Base-by-base conservation (phyloP, 2,329 filamentous ascomycete genomes). In the Aspergillus pseudotamarii region DNA sequence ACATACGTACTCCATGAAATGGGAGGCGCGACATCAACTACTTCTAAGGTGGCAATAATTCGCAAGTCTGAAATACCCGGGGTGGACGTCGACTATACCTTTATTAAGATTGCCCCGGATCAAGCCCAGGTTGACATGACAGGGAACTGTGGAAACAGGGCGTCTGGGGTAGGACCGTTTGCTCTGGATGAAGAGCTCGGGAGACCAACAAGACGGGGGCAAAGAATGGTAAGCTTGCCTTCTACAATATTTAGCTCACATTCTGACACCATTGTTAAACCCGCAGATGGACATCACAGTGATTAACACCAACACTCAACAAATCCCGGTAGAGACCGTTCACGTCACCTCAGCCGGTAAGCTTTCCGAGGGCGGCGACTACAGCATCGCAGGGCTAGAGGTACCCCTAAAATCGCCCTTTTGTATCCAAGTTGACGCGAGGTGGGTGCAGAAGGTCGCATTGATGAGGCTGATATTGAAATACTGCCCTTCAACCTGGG, bases 121-220 rank as follows among this genome's bases (percentile, higher is more conserved):
- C 82, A 88, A 66, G 79, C 81, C 4, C 77, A 78, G 34, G 79
- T 91, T 1, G 89, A 91, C 69, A 82, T 85, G 71, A 85, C 87
- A 0, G 86, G 88, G 21, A 92, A 91, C 68, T 91, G 89, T 71
- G 89, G 89, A 9, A 91, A 91, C 73, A 89, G 92, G 85, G 85
- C 82, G 4, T 81, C 85, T 32, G 83, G 86, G 0, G 83, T 91
- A 43, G 90, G 88, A 0, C 89, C 89, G 0, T 88, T 86, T 69
- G 85, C 85, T 4, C 77, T 86, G 73, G 75, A 91, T 76, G 76
- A 82, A 57, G 81, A 84, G 1, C 66, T 89, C 8, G 76, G 86
- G 60, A 56, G n/a, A 28, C 30, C 26, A 2, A 63, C 61, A 10
- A 19, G 38, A 14, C 68, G 65, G 16, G 64, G 70, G 60, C 59